Evolutionary conservation across 495 filamentous ascomycete species (phyloP), one percentile per base, ranked within the genome.

Genomic region (Terfezia claveryi): DNA sequence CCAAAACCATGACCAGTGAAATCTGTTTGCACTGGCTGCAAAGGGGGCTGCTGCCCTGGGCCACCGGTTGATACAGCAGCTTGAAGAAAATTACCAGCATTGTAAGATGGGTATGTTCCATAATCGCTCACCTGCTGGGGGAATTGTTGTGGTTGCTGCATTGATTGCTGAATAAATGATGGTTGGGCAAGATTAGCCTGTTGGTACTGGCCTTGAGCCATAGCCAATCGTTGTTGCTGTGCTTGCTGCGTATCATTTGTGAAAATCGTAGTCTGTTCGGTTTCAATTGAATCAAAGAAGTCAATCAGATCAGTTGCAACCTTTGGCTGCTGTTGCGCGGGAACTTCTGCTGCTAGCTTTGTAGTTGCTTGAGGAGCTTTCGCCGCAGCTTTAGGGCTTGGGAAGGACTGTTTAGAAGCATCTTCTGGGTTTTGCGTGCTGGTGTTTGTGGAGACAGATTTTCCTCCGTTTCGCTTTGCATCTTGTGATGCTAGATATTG

Each of bases 241-340:
- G 53, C 54, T 37, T 67, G 69, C 66, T 58, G 67, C 38, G 69
- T 68, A 23, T 59, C 44, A 11, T 70, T 65, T 23, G 67, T 57
- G 69, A 80, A 80, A 67, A 83, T 78, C 2, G 74, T 73, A 56
- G 87, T 85, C 67, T 89, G 86, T 57, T 89, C 88, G 61, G 84
- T 81, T 62, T 96, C 87, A 63, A 99, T 96, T 2, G 89, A 89
- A 57, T 91, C 91, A 64, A 99, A 99, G 67, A 99, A 94, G 66
- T 99, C 91, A 61, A 99, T 99, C 53, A 99, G 71, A 69, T 96
- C 85, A 51, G 81, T 74, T 55, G 67, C 60, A 36, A 63, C 58
- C 38, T 46, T 50, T 23, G 58, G 62, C 57, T 55, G 50, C 55
- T 8, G 58, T 49, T 46, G 66, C 23, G 65, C 63, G 10, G 55